These are phyloP conservation scores for Calycina herbarum DNA, from an alignment of 2,329 filamentous ascomycete species.

Conservation along the genomic window DNA sequence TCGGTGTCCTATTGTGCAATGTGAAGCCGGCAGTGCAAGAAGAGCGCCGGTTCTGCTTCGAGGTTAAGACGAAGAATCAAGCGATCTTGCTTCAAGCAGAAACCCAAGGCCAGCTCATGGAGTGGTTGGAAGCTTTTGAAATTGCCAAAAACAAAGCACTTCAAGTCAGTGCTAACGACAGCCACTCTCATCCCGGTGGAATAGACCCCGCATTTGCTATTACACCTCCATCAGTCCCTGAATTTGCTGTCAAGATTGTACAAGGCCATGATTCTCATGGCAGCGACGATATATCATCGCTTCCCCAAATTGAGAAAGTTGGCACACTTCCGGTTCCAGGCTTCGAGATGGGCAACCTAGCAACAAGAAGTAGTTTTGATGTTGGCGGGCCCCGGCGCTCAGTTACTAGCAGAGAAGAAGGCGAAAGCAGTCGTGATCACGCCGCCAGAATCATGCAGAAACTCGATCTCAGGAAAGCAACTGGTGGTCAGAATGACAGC, in stretches of 20 bases:
- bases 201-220: slow-evolving; percentile 85
- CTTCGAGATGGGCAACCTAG: slow-evolving; percentile 46
- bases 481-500: slow-evolving; percentile 45
- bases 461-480: slow-evolving; percentile 79
- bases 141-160: slow-evolving; percentile 90
- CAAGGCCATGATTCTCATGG: slow-evolving; percentile 57
- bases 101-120: slow-evolving; percentile 85
- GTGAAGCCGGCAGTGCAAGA: slow-evolving; percentile 88
- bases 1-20: slow-evolving; percentile 90
- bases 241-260: slow-evolving; percentile 80
- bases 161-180: slow-evolving; percentile 62
- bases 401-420: slow-evolving; percentile 64
- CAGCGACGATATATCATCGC: slow-evolving; percentile 48
- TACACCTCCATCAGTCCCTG: slow-evolving; percentile 80
- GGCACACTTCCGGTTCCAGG: slow-evolving; percentile 66
- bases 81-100: slow-evolving; percentile 89
- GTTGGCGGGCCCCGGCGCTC: slow-evolving; percentile 50
- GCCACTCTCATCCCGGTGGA: slow-evolving; percentile 45
- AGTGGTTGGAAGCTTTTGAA: slow-evolving; percentile 94
- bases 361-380: slow-evolving; percentile 71
- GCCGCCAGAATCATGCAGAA: slow-evolving; percentile 89
- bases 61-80: slow-evolving; percentile 96
- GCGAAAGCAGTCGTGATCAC: slow-evolving; percentile 76
- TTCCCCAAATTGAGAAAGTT: slow-evolving; percentile 54
- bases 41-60: slow-evolving; percentile 94